A percentile compares a stretch with the other conserved stretches of the same genome.
phyloP scores from a whole-genome alignment of 495 filamentous ascomycete species.

The Aspergillus nanangensis region DNA sequence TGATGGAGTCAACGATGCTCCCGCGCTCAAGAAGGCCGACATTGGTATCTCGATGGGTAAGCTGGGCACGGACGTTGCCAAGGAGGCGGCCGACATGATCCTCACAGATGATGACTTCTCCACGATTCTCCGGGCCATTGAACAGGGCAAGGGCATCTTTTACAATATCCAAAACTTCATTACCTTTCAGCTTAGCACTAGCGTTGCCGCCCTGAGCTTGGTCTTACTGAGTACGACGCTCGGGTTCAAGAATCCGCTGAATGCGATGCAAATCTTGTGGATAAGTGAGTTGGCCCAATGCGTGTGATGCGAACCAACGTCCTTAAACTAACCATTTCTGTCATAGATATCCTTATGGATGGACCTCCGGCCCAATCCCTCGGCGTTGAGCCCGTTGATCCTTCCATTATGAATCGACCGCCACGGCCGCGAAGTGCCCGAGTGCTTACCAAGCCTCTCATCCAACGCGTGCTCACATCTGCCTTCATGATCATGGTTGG shows the following conservation, averaged over 20 bases:
- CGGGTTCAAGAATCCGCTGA: conserved; percentile 89
- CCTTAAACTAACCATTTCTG: conserved; percentile 19
- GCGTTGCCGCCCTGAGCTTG: conserved; percentile 85
- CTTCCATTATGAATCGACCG: conserved; percentile 86
- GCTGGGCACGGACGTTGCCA: conserved; percentile 94
- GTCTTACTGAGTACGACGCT: conserved; percentile 88
- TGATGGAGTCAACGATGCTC: conserved; percentile 96
- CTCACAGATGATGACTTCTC: conserved; percentile 97
- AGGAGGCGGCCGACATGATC: conserved; percentile 99
- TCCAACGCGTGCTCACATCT: conserved; percentile 82
- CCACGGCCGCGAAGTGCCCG: conserved; percentile 80
- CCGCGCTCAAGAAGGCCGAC: conserved; percentile 93
- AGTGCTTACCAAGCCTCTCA: conserved; percentile 76
- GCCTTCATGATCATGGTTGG: conserved; percentile 86
- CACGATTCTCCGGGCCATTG: conserved; percentile 92
- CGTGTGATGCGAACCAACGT: not conserved
- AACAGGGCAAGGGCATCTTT: conserved; percentile 98
- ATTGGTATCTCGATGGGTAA: conserved; percentile 97
- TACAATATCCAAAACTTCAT: conserved; percentile 99
- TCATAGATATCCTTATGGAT: conserved; percentile 95
- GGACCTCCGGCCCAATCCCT: conserved; percentile 96
- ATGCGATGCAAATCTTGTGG: conserved; percentile 99
- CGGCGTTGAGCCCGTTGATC: conserved; percentile 93
- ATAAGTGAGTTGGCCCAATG: conserved; percentile 67
- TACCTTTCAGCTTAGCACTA: conserved; percentile 97